Conservation (phyloP, 192 early-diverging fungal genomes). For the Dissophora globulifera region DNA sequence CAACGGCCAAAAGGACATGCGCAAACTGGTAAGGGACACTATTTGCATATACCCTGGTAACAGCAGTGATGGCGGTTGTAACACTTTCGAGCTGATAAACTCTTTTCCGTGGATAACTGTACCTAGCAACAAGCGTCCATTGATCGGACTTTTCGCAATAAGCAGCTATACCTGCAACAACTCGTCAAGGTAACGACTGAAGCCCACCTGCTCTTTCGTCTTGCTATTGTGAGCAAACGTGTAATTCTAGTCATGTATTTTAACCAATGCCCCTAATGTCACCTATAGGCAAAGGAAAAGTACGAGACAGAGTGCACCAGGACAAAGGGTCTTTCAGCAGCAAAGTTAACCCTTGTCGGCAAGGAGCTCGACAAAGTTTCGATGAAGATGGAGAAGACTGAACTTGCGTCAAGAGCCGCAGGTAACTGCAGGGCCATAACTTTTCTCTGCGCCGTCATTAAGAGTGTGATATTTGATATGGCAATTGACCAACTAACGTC, state of each 20-base stretch:
- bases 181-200: slow-evolving; percentile 52
- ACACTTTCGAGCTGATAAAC: no score
- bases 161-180: slow-evolving; percentile 57
- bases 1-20: slow-evolving; percentile 69
- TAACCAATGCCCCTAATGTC: not conserved
- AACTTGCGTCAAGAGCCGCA: slow-evolving; percentile 47
- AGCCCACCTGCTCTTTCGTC: not conserved
- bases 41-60: no score
- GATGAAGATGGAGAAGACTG: slow-evolving; percentile 56
- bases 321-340: slow-evolving; percentile 40
- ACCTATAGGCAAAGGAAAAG: slow-evolving; percentile 57
- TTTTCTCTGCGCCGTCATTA: no score
- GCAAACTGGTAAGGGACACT: slow-evolving; percentile 58
- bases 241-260: no score
- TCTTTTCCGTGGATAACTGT: not conserved
- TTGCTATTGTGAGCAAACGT: not conserved
- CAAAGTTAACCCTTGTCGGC: slow-evolving; percentile 49
- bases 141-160: slow-evolving; percentile 63
- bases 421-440: no score
- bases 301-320: slow-evolving; percentile 57
- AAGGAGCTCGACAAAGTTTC: slow-evolving; percentile 55
- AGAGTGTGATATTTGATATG: no score
- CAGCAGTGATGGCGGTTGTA: no score
- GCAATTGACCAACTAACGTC: no score
- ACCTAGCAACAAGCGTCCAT: slow-evolving; percentile 60